Base-by-base conservation (phyloP, 768 basidiomycete genomes). In the Boletus pseudo-olivaceus region DNA sequence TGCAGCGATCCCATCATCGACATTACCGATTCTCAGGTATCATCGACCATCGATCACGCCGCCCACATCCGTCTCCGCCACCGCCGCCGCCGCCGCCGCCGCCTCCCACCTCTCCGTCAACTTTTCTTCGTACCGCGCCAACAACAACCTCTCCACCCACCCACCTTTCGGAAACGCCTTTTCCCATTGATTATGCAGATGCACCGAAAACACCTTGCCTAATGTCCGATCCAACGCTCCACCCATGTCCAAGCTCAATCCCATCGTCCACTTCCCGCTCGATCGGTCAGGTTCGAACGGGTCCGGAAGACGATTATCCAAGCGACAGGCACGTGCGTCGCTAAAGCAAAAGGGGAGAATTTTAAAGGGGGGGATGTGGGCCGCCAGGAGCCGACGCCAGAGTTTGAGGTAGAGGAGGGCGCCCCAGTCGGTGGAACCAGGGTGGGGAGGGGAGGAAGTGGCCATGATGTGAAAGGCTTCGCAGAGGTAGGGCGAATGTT, bases 111-210 rank as follows among this genome's bases (percentile, higher is more conserved):
- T 41, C 35, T 34, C 49, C 27, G 50, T 51, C 58, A 75, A 58
- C 56, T 47, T 61, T 38, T 68, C 60, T 14, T 89, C 84, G 58
- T 88, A 88, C 65, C 76, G 75, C 58, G 71, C 74, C 67, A 95
- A 68, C 59, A 98, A 70, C 60, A 97, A 62, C 62, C 89, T 76
- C 53, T 90, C 84, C 6, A 99, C 85, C 95, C 95, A 98, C 0
- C 96, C 96, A 3, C 75, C 82, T 17, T 69, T 66, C 0, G 96
- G 94, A 67, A 88, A 98, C 47, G 72, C 71, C 75, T 93, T 97
- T 49, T 88, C 82, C 95, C 96, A 98, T 70, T 93, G 93, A 71
- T 98, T 97, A 69, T 98, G 96, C 62, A 98, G 67, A 72, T 98
- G 96, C 34, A 98, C 81, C 0, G 85, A 81, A 73, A 96, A 99